Evolutionary conservation across 2,329 filamentous ascomycete genomes (phyloP), one percentile per base, ranked within the genome.

Genomic region (Alternaria longipes): DNA sequence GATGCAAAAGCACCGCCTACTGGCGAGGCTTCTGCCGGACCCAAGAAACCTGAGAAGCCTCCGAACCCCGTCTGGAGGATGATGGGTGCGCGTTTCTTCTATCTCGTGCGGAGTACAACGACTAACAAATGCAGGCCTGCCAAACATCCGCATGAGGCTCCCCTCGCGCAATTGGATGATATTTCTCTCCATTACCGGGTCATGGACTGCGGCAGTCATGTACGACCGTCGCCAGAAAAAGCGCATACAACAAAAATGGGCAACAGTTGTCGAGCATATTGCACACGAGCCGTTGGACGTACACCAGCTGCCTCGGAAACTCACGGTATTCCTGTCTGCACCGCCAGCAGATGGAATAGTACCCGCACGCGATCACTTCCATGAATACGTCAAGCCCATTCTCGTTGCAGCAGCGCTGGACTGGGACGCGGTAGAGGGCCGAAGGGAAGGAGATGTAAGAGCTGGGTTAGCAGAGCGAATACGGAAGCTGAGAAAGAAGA

Each of bases 91-190:
- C 54, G 47, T 50, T 45, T 30, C 22, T 6, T 34, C 26, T 51
- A 36, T 47, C 18, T 59, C 16, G 44, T 53, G 56, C 20, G 52
- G 51, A 38, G 8, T 59, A 32, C 51, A 47, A 50, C 51, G 46
- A 52, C 51, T 66, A 63, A 66, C 63, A 49, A 38, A 63, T 51
- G 60, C 58, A 90, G 94, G 94, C 59, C 83, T 99, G 60, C 94
- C 94, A 52, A 91, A 90, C 68, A 87, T 97, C 63, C 91, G 91
- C 61, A 86, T 89, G 70, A 93, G 89, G 79, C 88, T 99, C 18
- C 95, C 95, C 8, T 98, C 94, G 18, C 91, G 95, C 63, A 98
- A 98, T 79, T 99, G 95, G 95, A 88, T 95, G 81, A 97, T 99
- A 74, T 99, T 99, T 82, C 89, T 94, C 80, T 85, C 90, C 47